Evolutionary conservation across 208 protist species (phyloP).

Genomic region (Leishmania lainsoni): DNA sequence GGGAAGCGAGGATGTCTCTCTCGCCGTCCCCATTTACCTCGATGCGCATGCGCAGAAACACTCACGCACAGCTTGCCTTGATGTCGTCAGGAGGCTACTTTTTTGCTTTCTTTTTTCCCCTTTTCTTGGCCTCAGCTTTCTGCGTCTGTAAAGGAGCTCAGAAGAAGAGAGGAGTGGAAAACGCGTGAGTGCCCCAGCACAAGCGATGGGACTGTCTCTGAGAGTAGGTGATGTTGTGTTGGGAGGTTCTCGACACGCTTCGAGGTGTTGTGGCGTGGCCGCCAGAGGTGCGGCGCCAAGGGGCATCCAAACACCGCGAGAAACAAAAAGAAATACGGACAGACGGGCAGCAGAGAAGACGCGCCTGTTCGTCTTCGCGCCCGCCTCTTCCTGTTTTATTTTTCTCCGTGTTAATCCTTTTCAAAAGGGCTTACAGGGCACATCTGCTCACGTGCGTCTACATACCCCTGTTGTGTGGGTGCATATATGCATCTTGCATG

Average conservation of each 20-base stretch:
- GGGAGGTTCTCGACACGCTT: not conserved
- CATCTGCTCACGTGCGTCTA: not conserved
- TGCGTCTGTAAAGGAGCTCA: not conserved
- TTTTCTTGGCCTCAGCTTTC: not conserved
- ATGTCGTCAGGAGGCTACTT: not conserved
- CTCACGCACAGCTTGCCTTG: not conserved
- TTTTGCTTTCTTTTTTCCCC: not conserved
- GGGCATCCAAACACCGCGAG: not conserved
- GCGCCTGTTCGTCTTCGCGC: not conserved
- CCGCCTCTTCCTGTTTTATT: not conserved
- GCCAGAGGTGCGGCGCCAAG: not conserved
- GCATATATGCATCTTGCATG: not conserved
- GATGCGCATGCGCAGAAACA: not conserved
- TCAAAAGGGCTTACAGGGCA: not conserved
- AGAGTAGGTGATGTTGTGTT: not conserved
- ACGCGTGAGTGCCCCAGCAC: not conserved
- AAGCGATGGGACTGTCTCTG: not conserved
- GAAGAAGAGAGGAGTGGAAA: not conserved
- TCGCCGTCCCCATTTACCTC: not conserved
- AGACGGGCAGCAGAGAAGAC: not conserved
- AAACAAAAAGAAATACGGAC: not conserved
- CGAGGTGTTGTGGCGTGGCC: not conserved
- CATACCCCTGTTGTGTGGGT: not conserved
- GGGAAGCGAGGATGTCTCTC: not conserved
- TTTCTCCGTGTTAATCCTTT: not conserved